These are phyloP conservation scores for Epipyxis sp. DNA, from an alignment of 108 stramenopile species.

Conservation along the genomic window DNA sequence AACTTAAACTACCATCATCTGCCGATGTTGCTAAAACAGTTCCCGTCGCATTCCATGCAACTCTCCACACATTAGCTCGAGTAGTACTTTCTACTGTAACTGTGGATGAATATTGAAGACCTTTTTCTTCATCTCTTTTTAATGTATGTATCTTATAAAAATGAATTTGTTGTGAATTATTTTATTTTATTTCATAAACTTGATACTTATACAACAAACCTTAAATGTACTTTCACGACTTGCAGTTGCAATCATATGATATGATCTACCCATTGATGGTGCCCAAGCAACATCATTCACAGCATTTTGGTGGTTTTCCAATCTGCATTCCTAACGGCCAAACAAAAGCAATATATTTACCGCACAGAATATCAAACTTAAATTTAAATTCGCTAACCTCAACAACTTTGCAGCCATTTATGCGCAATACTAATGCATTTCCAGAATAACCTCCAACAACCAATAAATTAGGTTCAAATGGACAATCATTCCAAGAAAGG, in stretches of 20 bases:
- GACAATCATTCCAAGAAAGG: slow-evolving; percentile 77
- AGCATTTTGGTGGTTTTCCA: slow-evolving; percentile 44
- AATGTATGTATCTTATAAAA: not conserved
- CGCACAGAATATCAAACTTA: not conserved
- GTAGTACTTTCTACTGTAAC: not conserved
- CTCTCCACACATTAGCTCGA: slow-evolving; percentile 60
- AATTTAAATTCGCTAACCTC: not conserved
- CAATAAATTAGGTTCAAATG: slow-evolving; percentile 83
- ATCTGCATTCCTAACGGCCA: slow-evolving; percentile 28
- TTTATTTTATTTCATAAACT: slow-evolving; percentile 8
- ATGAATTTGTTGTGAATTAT: slow-evolving; percentile 6
- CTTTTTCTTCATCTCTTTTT: not conserved
- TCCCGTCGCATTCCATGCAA: slow-evolving; percentile 81
- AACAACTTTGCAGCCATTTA: not conserved
- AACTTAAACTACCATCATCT: slow-evolving; percentile 70
- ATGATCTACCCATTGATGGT: slow-evolving; percentile 80
- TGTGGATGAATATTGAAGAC: not conserved
- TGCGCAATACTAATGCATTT: not conserved
- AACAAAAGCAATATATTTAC: too few species aligned
- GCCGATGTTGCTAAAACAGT: slow-evolving; percentile 77
- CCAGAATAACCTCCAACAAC: slow-evolving; percentile 39
- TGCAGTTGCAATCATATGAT: slow-evolving; percentile 72
- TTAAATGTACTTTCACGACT: not conserved
- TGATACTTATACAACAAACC: slow-evolving; percentile 27
- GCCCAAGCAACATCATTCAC: slow-evolving; percentile 89